Base-by-base conservation (phyloP, 2,329 filamentous ascomycete genomes). In the Ascocoryne sarcoides region DNA sequence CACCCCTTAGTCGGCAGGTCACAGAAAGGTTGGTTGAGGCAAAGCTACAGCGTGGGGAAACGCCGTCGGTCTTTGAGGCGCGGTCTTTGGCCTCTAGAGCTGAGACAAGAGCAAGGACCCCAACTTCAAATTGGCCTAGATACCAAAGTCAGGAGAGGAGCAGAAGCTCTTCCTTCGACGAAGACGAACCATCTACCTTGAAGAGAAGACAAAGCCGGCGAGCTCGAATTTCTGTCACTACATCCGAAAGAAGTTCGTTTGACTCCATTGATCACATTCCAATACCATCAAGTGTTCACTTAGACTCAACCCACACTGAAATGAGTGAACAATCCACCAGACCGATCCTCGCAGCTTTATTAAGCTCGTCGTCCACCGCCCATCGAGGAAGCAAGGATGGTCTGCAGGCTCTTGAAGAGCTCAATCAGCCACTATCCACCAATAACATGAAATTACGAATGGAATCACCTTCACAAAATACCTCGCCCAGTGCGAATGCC, bases 21-120 rank as follows among this genome's bases (percentile, higher is more conserved):
- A 57, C 53, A 4, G 55, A 55, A 35, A 49, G 51, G 34, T 42
- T 54, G 9, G 47, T 59, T 15, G 57, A 57, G 38, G 51, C 47
- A 16, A 58, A 55, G 40, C 26, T 57, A 18, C 50, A 55, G 31
- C 45, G 54, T 32, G 54, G 52, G 3, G 56, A 57, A 40, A 51
- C 48, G 4, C 53, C 52, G 9, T 48, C 48, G 12, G 30, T 46
- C 28, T 32, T 42, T 5, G 54, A 58, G 38, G 43, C 41, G 30
- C 43, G 39, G 5, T 26, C 35, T 17, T 18, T 14, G 14, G 7
- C 15, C 38, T 32, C 32, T 39, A 41, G 41, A 30, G 16, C 41
- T 8, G 43, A 46, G 32, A 39, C 45, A 14, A 42, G 30, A 33
- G 21, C 37, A 31, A 51, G 46, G 10, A 38, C 42, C 5, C 29